Percentiles rank a stretch among this genome's conserved stretches.
phyloP scores from a whole-genome alignment of 75 land plant species.

The Pinus taeda region DNA sequence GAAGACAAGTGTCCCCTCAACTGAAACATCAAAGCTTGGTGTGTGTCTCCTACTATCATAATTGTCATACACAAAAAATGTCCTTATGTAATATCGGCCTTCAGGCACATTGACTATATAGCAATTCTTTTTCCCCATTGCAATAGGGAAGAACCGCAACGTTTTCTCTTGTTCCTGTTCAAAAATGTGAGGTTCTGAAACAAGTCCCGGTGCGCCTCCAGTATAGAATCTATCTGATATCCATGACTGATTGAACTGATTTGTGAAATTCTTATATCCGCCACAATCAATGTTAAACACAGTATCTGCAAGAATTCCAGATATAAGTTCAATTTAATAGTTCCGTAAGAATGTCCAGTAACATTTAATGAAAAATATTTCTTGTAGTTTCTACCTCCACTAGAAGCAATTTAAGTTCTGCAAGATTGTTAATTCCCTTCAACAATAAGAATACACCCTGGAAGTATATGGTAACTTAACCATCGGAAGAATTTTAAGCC shows the following conservation, averaged over 20 bases:
- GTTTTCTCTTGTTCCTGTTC: constrained; percentile 51
- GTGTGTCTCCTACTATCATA: constrained; percentile 75
- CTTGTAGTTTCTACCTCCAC: no score
- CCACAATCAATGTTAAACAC: constrained; percentile 84
- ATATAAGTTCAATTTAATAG: no score
- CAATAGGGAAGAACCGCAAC: constrained; percentile 72
- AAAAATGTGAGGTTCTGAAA: constrained; percentile 74
- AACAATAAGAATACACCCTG: no score
- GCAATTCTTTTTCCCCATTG: constrained; percentile 90
- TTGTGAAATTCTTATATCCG: constrained; percentile 60
- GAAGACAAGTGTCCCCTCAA: constrained; percentile 90
- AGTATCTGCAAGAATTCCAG: constrained; percentile 20
- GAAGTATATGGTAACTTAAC: no score
- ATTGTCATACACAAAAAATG: constrained; percentile 93
- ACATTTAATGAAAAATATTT: no score
- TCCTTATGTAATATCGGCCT: constrained; percentile 73
- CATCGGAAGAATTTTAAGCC: no score
- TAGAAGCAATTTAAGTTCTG: no score
- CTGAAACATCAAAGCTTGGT: constrained; percentile 91
- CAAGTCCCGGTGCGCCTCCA: constrained; percentile 54
- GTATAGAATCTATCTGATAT: constrained; percentile 75
- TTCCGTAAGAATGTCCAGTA: no score
- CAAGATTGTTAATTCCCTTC: no score
- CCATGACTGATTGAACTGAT: constrained; percentile 63
- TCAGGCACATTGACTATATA: constrained; percentile 56